Evolutionary conservation across 2,329 filamentous ascomycete genomes (phyloP).

Genomic region (Nothopassalora personata): DNA sequence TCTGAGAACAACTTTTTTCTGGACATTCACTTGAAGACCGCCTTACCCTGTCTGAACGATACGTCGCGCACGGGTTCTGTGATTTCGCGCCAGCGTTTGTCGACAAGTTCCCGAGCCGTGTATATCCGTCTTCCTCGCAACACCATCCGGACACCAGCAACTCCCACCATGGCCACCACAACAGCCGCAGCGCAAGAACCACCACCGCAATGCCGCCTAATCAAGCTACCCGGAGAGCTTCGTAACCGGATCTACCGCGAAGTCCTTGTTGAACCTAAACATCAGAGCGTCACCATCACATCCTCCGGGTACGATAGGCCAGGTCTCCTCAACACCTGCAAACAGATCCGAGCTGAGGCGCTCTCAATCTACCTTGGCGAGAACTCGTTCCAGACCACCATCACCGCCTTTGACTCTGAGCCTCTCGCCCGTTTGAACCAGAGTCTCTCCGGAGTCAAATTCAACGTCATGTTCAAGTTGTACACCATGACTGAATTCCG

Average conservation of each 20-base stretch:
- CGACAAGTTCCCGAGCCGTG: no score
- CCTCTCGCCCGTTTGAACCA: neutral
- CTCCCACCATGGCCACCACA: no score
- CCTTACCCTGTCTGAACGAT: no score
- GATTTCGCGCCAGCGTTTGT: no score
- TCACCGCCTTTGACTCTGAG: slow-evolving; percentile 2
- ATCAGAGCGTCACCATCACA: neutral
- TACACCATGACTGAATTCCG: neutral
- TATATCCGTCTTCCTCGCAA: no score
- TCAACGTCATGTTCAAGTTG: neutral
- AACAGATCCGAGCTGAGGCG: neutral
- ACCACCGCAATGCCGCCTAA: neutral
- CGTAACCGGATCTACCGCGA: neutral
- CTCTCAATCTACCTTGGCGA: neutral
- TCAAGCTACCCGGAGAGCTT: neutral
- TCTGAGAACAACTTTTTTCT: neutral
- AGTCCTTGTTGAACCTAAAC: neutral
- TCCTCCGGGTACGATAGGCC: neutral
- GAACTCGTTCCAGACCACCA: slow-evolving; percentile 12
- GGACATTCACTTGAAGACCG: no score
- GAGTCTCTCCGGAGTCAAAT: no score
- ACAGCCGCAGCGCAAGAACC: no score
- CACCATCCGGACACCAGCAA: no score
- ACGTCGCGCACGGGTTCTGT: no score
- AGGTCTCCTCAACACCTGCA: neutral